phyloP scores from a whole-genome alignment of 2,329 filamentous ascomycete genomes.

The Pseudocercospora macadamiae region DNA sequence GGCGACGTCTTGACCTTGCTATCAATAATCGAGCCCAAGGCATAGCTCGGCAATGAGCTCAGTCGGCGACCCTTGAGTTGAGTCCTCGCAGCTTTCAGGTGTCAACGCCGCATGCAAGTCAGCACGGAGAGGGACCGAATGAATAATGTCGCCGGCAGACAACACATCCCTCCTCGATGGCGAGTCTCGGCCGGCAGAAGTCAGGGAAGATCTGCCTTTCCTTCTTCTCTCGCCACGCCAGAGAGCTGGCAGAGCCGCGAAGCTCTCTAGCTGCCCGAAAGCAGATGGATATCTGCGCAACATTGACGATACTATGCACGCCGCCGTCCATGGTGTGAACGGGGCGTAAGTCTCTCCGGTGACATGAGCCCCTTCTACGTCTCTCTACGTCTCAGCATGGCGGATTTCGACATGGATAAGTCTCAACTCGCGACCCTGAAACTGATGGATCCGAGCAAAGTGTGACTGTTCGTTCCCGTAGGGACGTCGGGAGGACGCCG shows the following conservation, averaged over 20 bases:
- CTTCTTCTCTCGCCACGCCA: not conserved
- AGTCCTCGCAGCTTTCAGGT: not conserved
- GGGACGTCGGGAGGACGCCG: not conserved
- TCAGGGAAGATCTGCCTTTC: not conserved
- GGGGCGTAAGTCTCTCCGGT: constrained; percentile 8
- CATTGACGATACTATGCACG: too few species aligned
- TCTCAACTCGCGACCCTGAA: not conserved
- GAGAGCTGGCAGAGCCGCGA: constrained; percentile 6
- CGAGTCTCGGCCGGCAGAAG: not conserved
- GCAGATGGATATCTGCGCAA: too few species aligned
- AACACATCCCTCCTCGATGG: not conserved
- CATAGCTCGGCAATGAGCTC: too few species aligned
- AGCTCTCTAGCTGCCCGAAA: not conserved
- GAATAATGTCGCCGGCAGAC: not conserved
- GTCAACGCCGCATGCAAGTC: not conserved
- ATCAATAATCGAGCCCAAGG: too few species aligned
- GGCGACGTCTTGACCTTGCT: too few species aligned
- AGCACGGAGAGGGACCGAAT: not conserved
- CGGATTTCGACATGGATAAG: not conserved
- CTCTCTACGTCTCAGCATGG: not conserved
- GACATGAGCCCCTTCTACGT: constrained; percentile 3
- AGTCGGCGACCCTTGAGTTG: too few species aligned
- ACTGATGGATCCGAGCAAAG: not conserved
- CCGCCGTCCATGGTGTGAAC: constrained; percentile 3
- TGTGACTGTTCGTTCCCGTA: not conserved